Percentiles rank a stretch among this genome's conserved stretches.
phyloP scores from a whole-genome alignment of 202 grass and related monocot species.

The Setaria viridis region DNA sequence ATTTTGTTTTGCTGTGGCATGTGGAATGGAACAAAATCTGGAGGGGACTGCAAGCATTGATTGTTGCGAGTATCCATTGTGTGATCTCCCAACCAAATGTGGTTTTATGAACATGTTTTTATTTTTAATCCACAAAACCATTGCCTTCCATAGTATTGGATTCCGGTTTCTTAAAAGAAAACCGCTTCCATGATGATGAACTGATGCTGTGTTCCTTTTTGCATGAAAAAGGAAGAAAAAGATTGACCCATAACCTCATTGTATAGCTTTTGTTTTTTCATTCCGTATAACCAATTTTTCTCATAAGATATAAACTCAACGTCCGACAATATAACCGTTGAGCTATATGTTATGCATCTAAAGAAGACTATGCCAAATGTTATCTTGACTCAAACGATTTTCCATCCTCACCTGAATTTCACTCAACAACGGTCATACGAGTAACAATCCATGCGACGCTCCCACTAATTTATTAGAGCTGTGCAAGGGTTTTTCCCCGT shows the following conservation, averaged over 20 bases:
- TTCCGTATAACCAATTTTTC: too few species aligned
- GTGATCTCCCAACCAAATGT: neutral
- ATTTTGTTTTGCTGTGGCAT: neutral
- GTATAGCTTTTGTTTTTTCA: too few species aligned
- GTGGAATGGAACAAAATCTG: neutral
- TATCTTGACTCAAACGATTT: neutral
- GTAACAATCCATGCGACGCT: too few species aligned
- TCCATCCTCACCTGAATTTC: neutral
- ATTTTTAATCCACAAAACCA: neutral
- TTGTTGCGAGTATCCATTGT: neutral
- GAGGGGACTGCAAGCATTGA: neutral
- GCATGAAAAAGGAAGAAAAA: neutral
- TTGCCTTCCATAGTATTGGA: neutral
- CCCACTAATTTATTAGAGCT: too few species aligned
- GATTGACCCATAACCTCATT: neutral
- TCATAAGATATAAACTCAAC: too few species aligned
- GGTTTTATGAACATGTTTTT: neutral
- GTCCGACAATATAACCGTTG: too few species aligned
- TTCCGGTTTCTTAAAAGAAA: neutral
- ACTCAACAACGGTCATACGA: too few species aligned
- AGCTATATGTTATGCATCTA: neutral
- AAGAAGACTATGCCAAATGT: neutral
- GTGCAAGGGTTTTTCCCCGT: too few species aligned
- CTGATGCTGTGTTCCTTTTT: neutral
- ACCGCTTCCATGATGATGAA: neutral